phyloP scores from a whole-genome alignment of 1,284 basidiomycete genomes.

The Moesziomyces parantarcticus region DNA sequence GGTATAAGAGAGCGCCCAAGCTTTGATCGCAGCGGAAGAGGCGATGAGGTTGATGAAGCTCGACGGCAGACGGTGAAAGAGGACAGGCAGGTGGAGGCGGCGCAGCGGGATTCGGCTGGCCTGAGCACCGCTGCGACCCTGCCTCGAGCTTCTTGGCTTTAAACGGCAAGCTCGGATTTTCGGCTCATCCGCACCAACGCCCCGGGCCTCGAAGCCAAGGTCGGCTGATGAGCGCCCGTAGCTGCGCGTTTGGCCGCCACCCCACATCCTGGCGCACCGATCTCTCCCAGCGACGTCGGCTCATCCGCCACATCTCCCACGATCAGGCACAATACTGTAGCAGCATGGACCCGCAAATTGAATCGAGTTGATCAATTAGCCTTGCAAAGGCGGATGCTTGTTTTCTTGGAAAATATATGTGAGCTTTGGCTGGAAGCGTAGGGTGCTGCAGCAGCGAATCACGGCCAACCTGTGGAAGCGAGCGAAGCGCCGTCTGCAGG shows the following conservation, averaged over 20 bases:
- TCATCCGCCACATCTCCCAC: neutral
- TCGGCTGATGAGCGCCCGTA: neutral
- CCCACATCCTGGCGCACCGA: neutral
- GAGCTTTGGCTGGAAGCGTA: neutral
- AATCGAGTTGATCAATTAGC: conserved; percentile 2
- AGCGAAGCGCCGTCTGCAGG: neutral
- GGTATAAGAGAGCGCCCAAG: too few species aligned
- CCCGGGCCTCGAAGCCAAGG: neutral
- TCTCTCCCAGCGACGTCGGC: neutral
- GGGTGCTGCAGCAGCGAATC: conserved; percentile 1
- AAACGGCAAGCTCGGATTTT: neutral
- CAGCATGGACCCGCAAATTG: too few species aligned
- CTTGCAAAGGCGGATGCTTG: too few species aligned
- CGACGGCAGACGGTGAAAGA: too few species aligned
- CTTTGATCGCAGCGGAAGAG: too few species aligned
- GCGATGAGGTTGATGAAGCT: neutral
- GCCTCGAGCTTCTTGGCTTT: neutral
- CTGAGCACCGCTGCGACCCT: neutral
- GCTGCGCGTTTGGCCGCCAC: neutral
- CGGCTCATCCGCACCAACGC: too few species aligned
- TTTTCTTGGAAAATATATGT: conserved; percentile 1
- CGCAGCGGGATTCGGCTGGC: neutral
- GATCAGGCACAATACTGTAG: too few species aligned
- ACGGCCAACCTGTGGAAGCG: conserved; percentile 1
- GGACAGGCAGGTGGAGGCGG: neutral